Conservation (phyloP, 208 protist species). For the Angomonas deanei region DNA sequence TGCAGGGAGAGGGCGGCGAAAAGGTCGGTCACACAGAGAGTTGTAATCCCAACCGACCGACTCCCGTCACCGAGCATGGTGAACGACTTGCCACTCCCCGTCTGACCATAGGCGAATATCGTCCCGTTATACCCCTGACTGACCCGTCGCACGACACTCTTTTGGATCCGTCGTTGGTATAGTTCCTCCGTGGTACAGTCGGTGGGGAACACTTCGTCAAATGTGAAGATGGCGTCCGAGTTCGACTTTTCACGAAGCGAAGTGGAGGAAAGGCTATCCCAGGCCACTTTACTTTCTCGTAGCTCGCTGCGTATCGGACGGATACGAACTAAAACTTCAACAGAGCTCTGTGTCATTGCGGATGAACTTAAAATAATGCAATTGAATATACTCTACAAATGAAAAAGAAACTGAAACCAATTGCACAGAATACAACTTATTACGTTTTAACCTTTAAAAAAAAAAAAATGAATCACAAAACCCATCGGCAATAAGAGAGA, state of each 20-base stretch:
- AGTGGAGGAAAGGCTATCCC: slow-evolving; percentile 16
- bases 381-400: too few species aligned
- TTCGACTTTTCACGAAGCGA: slow-evolving; percentile 46
- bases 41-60: slow-evolving; percentile 26
- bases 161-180: slow-evolving; percentile 44
- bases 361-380: background rate
- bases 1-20: slow-evolving; percentile 22
- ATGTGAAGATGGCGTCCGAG: slow-evolving; percentile 59
- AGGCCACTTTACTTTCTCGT: slow-evolving; percentile 33
- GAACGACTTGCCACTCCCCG: slow-evolving; percentile 80
- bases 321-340: slow-evolving; percentile 67
- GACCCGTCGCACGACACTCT: slow-evolving; percentile 44
- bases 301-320: slow-evolving; percentile 48
- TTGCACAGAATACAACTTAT: too few species aligned
- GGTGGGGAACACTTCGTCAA: slow-evolving; percentile 61
- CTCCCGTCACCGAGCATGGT: slow-evolving; percentile 65
- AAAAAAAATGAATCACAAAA: too few species aligned
- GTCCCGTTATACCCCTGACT: slow-evolving; percentile 85
- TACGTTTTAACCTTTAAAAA: background rate
- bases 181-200: slow-evolving; percentile 30
- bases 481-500: too few species aligned
- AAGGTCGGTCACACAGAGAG: slow-evolving; percentile 46
- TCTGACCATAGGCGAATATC: slow-evolving; percentile 85
- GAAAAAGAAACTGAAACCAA: background rate
- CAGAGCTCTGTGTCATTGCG: slow-evolving; percentile 36